Evolutionary conservation across 2,329 filamentous ascomycete species (phyloP).

Genomic region (Acrodontium crateriforme): DNA sequence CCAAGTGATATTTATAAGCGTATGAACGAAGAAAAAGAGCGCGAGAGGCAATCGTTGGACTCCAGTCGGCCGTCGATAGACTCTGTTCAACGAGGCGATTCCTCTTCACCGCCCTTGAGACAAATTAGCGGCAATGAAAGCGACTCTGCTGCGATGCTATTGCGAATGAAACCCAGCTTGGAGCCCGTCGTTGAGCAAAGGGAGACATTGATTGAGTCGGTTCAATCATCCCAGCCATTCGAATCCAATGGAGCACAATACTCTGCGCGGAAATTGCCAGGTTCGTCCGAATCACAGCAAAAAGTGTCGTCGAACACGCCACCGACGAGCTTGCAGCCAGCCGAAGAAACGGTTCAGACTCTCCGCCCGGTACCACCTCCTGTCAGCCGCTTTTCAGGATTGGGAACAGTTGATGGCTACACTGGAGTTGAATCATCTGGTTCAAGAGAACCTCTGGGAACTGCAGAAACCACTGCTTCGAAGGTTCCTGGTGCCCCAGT

Average conservation of each 20-base stretch:
- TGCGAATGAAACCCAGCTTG: slow-evolving; percentile 5
- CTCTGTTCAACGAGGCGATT: slow-evolving; percentile 21
- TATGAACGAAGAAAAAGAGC: slow-evolving; percentile 50
- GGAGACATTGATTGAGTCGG: slow-evolving; percentile 2
- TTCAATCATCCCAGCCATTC: slow-evolving; percentile 7
- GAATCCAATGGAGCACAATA: neutral
- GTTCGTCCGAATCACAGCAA: slow-evolving; percentile 1
- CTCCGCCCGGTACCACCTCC: slow-evolving; percentile 26
- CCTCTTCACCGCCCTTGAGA: slow-evolving; percentile 17
- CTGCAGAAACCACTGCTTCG: neutral
- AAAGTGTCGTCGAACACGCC: neutral
- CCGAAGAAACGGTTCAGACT: slow-evolving; percentile 23
- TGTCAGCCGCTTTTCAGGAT: slow-evolving; percentile 29
- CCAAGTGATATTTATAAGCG: slow-evolving; percentile 68
- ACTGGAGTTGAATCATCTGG: too few relatives aligned
- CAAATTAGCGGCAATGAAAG: slow-evolving; percentile 7
- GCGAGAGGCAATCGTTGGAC: slow-evolving; percentile 43
- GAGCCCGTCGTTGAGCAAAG: slow-evolving; percentile 11
- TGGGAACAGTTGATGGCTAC: slow-evolving; percentile 18
- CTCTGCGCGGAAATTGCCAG: neutral
- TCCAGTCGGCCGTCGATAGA: slow-evolving; percentile 45
- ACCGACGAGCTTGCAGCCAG: too few relatives aligned
- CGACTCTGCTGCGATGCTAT: neutral
- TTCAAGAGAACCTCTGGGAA: slow-evolving; percentile 1
- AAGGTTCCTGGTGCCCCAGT: neutral